Evolutionary conservation across 306 rosid genomes (phyloP).

Genomic region (Vigna reflexopilosa): DNA sequence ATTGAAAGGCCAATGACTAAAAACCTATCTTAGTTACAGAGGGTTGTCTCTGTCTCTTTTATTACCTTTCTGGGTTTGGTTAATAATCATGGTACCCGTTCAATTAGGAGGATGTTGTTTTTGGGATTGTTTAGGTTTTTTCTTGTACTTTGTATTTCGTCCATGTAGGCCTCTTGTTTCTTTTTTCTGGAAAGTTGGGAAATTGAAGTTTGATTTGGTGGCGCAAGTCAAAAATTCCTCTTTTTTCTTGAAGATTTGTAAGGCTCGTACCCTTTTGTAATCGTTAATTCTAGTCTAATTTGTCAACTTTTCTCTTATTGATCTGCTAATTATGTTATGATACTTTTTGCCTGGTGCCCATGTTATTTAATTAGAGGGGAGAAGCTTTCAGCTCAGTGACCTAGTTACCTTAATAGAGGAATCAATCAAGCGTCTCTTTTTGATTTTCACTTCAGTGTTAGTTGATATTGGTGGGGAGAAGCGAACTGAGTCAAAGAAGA

Average conservation of each 20-base stretch:
- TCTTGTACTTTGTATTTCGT: conserved; percentile 42
- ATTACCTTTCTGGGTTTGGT: conserved; percentile 23
- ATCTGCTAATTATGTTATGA: neutral
- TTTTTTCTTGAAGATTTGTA: conserved; percentile 40
- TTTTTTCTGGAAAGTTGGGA: conserved; percentile 56
- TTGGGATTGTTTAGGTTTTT: conserved; percentile 43
- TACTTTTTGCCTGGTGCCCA: neutral
- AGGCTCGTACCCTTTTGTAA: neutral
- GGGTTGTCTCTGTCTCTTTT: conserved; percentile 12
- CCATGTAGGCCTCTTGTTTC: conserved; percentile 49
- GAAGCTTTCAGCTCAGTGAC: neutral
- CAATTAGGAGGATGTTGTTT: conserved; percentile 26
- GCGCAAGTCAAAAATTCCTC: conserved; percentile 21
- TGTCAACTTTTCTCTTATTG: neutral
- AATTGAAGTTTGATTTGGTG: conserved; percentile 46
- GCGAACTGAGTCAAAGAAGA: conserved; percentile 68
- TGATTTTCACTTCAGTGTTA: neutral
- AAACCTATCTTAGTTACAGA: conserved; percentile 28
- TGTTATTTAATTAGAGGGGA: neutral
- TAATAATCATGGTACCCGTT: conserved; percentile 38
- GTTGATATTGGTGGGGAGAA: conserved; percentile 60
- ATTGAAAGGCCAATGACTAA: conserved; percentile 4
- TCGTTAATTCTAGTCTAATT: conserved; percentile 13
- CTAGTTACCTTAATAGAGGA: conserved; percentile 1
- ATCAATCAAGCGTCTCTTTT: conserved; percentile 15